A percentile compares a stretch with the other conserved stretches of the same genome.
Evolutionary conservation across 805 yeast species (phyloP).

Genomic region (Clavispora phyllophila): DNA sequence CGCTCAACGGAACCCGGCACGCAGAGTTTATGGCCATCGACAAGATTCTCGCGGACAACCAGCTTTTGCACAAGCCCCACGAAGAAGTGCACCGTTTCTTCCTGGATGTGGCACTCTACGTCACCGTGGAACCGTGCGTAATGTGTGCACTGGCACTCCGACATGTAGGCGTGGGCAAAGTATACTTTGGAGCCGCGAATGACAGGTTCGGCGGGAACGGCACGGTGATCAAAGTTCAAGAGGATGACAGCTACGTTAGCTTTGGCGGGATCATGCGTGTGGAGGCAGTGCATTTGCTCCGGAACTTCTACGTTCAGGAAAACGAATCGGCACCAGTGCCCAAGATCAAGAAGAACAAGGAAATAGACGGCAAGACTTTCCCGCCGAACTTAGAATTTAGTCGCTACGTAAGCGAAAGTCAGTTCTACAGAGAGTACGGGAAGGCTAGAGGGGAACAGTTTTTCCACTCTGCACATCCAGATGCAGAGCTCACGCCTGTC

Average conservation of each 20-base stretch:
- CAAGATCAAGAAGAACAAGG: slow-evolving; percentile 65
- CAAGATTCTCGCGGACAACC: slow-evolving; percentile 13
- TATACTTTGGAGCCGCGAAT: slow-evolving; percentile 88
- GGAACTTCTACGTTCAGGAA: slow-evolving; percentile 81
- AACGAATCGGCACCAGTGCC: slow-evolving; percentile 84
- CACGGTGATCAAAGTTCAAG: slow-evolving; percentile 57
- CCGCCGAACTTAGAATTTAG: slow-evolving; percentile 55
- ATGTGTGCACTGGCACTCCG: slow-evolving; percentile 94
- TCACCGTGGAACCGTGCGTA: slow-evolving; percentile 95
- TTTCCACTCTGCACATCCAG: slow-evolving; percentile 3
- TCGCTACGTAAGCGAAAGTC: slow-evolving; percentile 45
- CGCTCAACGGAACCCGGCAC: slow-evolving; percentile 83
- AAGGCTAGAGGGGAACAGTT: slow-evolving; percentile 17
- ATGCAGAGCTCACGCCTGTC: slow-evolving; percentile 10
- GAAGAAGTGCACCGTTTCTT: slow-evolving; percentile 34
- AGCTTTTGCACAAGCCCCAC: slow-evolving; percentile 3
- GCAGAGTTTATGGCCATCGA: slow-evolving; percentile 88
- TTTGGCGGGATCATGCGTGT: slow-evolving; percentile 75
- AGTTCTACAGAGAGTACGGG: slow-evolving; percentile 52
- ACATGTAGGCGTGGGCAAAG: slow-evolving; percentile 68
- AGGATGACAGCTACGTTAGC: slow-evolving; percentile 41
- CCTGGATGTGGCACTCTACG: slow-evolving; percentile 65
- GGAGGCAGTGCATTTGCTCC: slow-evolving; percentile 76
- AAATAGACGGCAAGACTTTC: slow-evolving; percentile 49
- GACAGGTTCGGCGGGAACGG: slow-evolving; percentile 98